These are phyloP conservation scores for Mortierella polycephala DNA, from an alignment of 371 early-diverging fungal species.

Conservation along the genomic window DNA sequence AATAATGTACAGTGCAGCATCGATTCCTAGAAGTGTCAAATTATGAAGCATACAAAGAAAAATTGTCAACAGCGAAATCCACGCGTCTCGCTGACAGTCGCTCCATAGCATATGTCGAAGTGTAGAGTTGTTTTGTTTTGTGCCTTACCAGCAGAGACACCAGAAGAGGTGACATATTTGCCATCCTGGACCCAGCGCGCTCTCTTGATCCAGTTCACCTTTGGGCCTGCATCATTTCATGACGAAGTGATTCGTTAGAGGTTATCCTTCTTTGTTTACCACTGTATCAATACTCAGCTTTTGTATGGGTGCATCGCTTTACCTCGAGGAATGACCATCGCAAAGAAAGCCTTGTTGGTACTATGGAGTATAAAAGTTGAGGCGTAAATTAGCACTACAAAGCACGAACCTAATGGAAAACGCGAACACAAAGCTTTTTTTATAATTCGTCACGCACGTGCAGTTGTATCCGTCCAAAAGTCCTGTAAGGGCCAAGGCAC, in stretches of 20 bases:
- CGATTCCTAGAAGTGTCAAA: slow-evolving; percentile 17
- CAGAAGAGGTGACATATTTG: slow-evolving; percentile 51
- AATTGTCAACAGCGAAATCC: neutral
- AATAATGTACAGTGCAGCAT: slow-evolving; percentile 21
- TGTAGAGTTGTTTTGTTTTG: neutral
- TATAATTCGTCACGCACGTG: slow-evolving; percentile 21
- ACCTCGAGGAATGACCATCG: neutral
- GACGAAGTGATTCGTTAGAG: neutral
- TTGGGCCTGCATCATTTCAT: slow-evolving; percentile 16
- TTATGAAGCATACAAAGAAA: neutral
- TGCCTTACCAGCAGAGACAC: slow-evolving; percentile 22
- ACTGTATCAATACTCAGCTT: no score
- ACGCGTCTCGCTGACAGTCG: no score
- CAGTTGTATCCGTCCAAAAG: slow-evolving; percentile 44
- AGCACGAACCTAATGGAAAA: neutral
- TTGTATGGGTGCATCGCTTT: neutral
- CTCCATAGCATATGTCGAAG: no score
- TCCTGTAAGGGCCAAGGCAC: slow-evolving; percentile 49
- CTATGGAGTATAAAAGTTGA: neutral
- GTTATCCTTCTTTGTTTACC: neutral
- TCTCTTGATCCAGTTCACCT: slow-evolving; percentile 52
- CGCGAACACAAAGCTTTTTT: neutral
- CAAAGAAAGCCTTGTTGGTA: slow-evolving; percentile 9
- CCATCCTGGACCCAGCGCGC: slow-evolving; percentile 59
- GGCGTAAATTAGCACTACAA: neutral